These are phyloP conservation scores for Didymella sp. DNA, from an alignment of 2,329 filamentous ascomycete species.

Conservation along the genomic window DNA sequence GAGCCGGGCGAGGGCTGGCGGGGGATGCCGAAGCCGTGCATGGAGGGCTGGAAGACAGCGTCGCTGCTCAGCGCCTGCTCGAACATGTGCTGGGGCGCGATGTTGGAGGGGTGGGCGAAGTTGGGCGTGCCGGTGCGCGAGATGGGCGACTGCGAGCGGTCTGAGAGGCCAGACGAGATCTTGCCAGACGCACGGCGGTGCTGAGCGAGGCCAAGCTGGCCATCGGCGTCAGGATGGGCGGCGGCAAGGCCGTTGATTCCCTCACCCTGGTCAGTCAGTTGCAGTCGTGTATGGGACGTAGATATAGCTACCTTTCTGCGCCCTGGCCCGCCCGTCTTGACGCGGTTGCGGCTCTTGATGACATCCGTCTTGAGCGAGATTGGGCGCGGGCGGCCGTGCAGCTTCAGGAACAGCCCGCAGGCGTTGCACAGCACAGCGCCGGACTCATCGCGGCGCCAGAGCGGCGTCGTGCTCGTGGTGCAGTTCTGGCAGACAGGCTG, in stretches of 20 bases:
- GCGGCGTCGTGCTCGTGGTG: constrained; percentile 89
- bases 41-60: constrained; percentile 65
- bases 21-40: constrained; percentile 48
- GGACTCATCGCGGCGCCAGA: constrained; percentile 97
- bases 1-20: constrained; percentile 64
- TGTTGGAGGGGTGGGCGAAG: constrained; percentile 69
- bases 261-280: constrained; percentile 26
- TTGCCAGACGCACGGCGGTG: constrained; percentile 74
- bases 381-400: constrained; percentile 90
- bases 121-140: constrained; percentile 81
- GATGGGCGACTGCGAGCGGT: constrained; percentile 78
- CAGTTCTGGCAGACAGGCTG: constrained; percentile 98
- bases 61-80: constrained; percentile 75
- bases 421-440: constrained; percentile 98
- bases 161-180: constrained; percentile 72
- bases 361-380: constrained; percentile 99
- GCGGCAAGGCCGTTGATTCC: constrained; percentile 63
- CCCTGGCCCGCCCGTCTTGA: constrained; percentile 83
- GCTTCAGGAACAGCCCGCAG: constrained; percentile 95
- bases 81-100: constrained; percentile 79
- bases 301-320: constrained; percentile 76
- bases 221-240: constrained; percentile 63
- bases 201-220: constrained; percentile 63
- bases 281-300: too few species aligned
- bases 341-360: constrained; percentile 98